phyloP scores from a whole-genome alignment of 1,284 basidiomycete genomes.

The Leucoagaricus sp. region DNA sequence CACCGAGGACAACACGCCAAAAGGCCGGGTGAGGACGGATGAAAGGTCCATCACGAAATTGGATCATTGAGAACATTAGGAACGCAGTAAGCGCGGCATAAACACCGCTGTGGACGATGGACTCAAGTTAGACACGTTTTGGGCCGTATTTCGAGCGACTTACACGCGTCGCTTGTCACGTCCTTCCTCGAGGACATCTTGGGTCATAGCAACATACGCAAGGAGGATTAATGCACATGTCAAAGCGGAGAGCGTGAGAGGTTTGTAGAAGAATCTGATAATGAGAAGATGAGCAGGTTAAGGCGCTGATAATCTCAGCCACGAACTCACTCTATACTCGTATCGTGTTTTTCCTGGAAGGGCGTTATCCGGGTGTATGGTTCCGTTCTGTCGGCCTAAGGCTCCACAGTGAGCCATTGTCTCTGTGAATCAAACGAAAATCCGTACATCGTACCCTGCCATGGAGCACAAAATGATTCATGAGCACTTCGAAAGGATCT shows the following conservation, averaged over 20 bases:
- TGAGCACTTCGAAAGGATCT: conserved; percentile 20
- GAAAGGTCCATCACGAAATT: conserved; percentile 84
- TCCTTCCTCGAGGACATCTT: conserved; percentile 79
- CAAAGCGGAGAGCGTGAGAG: conserved; percentile 73
- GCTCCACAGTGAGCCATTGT: conserved; percentile 9
- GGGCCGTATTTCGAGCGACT: conserved; percentile 30
- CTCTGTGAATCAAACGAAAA: conserved; percentile 19
- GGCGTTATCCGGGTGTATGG: conserved; percentile 78
- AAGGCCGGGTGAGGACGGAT: conserved; percentile 75
- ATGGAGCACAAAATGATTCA: conserved; percentile 17
- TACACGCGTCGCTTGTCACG: conserved; percentile 77
- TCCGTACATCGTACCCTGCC: conserved; percentile 52
- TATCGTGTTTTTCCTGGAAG: conserved; percentile 80
- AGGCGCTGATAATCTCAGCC: conserved; percentile 10
- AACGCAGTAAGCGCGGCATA: conserved; percentile 73
- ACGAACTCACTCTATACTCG: conserved; percentile 69
- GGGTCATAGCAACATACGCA: conserved; percentile 77
- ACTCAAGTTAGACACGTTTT: conserved; percentile 18
- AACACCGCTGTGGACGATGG: conserved; percentile 52
- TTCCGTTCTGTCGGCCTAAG: conserved; percentile 77
- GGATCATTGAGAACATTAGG: conserved; percentile 78
- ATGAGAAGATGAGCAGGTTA: not conserved
- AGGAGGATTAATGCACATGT: conserved; percentile 62
- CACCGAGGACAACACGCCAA: conserved; percentile 73
- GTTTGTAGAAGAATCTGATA: conserved; percentile 79